Percentiles rank a stretch among this genome's conserved stretches.
Evolutionary conservation across 306 rosid genomes (phyloP).

Genomic region (Dicorynia guianensis): DNA sequence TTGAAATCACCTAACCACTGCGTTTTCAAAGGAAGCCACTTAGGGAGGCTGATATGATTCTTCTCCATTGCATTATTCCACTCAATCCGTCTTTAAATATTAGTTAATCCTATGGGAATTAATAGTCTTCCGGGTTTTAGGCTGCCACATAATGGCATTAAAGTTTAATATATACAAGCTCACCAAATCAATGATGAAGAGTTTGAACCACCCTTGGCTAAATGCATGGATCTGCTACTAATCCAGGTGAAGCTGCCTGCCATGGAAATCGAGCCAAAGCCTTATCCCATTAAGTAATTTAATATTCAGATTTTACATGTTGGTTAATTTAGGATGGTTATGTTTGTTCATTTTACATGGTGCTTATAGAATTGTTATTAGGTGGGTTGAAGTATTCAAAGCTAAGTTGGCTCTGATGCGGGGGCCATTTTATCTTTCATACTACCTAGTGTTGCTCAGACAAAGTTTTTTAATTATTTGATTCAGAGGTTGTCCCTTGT

Average conservation of each 20-base stretch:
- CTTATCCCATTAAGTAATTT: background rate
- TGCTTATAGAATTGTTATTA: background rate
- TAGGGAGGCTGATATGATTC: slow-evolving; percentile 3
- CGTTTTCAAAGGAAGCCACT: background rate
- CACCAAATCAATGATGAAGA: background rate
- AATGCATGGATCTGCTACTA: slow-evolving; percentile 9
- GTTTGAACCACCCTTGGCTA: background rate
- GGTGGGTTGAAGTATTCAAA: slow-evolving; percentile 13
- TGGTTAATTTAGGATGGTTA: background rate
- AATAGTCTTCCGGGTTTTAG: background rate
- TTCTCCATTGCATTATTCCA: background rate
- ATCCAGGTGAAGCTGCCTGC: slow-evolving; percentile 8
- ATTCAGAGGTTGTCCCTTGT: slow-evolving; percentile 12
- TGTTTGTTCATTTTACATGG: background rate
- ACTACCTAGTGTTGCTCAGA: slow-evolving; percentile 6
- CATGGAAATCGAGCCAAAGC: background rate
- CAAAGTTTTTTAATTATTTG: background rate
- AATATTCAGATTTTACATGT: background rate
- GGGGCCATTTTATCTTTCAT: slow-evolving; percentile 7
- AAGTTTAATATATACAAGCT: background rate
- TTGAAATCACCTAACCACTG: slow-evolving; percentile 26
- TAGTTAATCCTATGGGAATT: background rate
- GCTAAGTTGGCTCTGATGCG: slow-evolving; percentile 9
- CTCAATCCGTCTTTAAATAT: slow-evolving; percentile 7
- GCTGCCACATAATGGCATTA: slow-evolving; percentile 15